phyloP scores from a whole-genome alignment of 2,329 filamentous ascomycete genomes.

The Stachybotrys chartarum region DNA sequence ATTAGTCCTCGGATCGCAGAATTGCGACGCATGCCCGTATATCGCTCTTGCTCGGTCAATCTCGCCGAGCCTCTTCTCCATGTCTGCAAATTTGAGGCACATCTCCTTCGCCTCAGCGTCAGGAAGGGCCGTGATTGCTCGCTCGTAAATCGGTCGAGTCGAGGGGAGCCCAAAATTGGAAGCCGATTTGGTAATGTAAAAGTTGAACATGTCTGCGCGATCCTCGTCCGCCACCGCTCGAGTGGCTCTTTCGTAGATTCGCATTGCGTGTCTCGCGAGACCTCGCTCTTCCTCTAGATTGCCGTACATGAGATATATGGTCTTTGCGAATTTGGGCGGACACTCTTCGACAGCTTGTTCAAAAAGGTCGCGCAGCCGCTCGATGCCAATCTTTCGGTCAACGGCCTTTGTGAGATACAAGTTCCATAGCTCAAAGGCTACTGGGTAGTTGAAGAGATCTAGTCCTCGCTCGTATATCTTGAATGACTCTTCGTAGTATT shows the following conservation, averaged over 20 bases:
- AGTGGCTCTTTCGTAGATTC: slow-evolving; percentile 96
- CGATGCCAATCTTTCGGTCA: slow-evolving; percentile 91
- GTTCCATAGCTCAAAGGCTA: slow-evolving; percentile 98
- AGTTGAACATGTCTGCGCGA: slow-evolving; percentile 95
- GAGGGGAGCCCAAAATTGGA: slow-evolving; percentile 97
- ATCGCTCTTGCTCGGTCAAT: slow-evolving; percentile 94
- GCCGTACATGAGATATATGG: slow-evolving; percentile 96
- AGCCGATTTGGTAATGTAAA: slow-evolving; percentile 98
- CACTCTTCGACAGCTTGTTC: slow-evolving; percentile 95
- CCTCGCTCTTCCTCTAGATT: slow-evolving; percentile 94
- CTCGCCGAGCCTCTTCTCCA: slow-evolving; percentile 86
- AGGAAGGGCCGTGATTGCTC: slow-evolving; percentile 86
- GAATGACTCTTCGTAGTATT: slow-evolving; percentile 96
- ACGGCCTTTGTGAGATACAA: slow-evolving; percentile 96
- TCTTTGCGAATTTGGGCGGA: slow-evolving; percentile 91
- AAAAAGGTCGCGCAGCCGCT: slow-evolving; percentile 87
- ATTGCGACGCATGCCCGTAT: slow-evolving; percentile 93
- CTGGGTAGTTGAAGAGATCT: slow-evolving; percentile 97
- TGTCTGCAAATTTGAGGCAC: slow-evolving; percentile 98
- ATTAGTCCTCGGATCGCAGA: slow-evolving; percentile 89
- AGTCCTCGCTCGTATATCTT: slow-evolving; percentile 94
- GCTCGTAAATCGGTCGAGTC: slow-evolving; percentile 91
- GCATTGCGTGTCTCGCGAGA: slow-evolving; percentile 92
- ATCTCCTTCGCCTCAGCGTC: slow-evolving; percentile 92
- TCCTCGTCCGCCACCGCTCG: slow-evolving; percentile 93